Percentiles rank a stretch among this genome's conserved stretches.
These are phyloP conservation scores for Camelina hispida DNA, from an alignment of 345 rosid genomes.

Conservation along the genomic window DNA sequence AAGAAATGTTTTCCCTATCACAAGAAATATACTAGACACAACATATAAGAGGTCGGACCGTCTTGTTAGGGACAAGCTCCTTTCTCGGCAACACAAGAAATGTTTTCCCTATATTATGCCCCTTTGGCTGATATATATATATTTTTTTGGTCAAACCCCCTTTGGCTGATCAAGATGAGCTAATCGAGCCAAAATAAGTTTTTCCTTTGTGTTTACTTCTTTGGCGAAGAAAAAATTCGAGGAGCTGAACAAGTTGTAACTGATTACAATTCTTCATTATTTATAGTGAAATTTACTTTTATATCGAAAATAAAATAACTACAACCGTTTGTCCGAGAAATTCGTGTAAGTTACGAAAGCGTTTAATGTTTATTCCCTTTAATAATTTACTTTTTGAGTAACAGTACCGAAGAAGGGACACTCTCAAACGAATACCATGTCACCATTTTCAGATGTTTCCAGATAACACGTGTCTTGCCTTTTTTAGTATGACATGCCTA, in stretches of 20 bases:
- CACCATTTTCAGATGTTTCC: not conserved
- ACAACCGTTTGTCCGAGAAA: not conserved
- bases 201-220: not conserved
- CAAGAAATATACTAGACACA: too few species aligned
- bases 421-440: not conserved
- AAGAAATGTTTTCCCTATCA: not conserved
- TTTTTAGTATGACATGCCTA: not conserved
- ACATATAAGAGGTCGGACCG: too few species aligned
- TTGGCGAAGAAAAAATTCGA: too few species aligned
- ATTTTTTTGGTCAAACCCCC: not conserved
- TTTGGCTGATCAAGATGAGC: not conserved
- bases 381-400: not conserved
- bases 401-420: not conserved
- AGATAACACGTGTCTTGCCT: slow-evolving; percentile 1
- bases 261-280: too few species aligned
- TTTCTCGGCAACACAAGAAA: too few species aligned
- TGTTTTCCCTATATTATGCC: too few species aligned
- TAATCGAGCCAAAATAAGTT: not conserved
- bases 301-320: too few species aligned
- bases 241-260: too few species aligned
- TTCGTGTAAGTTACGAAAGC: not conserved
- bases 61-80: too few species aligned
- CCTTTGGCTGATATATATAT: not conserved
- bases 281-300: not conserved
- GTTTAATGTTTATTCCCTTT: not conserved